Evolutionary conservation across 345 rosid genomes (phyloP).

Genomic region (Ailanthus altissimus): DNA sequence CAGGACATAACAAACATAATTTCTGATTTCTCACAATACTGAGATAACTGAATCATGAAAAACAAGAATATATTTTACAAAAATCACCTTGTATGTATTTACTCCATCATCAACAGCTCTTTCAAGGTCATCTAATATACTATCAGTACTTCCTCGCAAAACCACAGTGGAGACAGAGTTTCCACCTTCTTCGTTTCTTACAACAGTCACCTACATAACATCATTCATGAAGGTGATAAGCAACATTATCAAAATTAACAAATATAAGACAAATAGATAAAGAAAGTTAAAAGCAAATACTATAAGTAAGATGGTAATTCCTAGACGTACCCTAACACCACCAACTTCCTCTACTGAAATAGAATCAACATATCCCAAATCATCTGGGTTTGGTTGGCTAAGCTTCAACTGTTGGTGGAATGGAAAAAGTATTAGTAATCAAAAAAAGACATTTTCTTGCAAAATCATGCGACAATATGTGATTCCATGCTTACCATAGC

Average conservation of each 20-base stretch:
- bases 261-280: neutral
- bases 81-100: constrained; percentile 86
- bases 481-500: constrained; percentile 60
- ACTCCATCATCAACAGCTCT: constrained; percentile 99
- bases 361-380: constrained; percentile 87
- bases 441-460: constrained; percentile 9
- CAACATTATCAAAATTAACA: neutral
- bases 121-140: constrained; percentile 97
- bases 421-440: constrained; percentile 13
- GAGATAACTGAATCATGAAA: neutral
- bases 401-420: constrained; percentile 75
- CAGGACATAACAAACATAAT: neutral
- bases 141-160: constrained; percentile 92
- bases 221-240: constrained; percentile 3
- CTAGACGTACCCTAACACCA: constrained; percentile 76
- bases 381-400: constrained; percentile 80
- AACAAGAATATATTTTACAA: constrained; percentile 9
- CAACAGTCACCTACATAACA: constrained; percentile 68
- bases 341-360: constrained; percentile 96
- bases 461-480: constrained; percentile 10
- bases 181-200: constrained; percentile 92
- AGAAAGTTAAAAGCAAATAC: neutral
- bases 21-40: neutral
- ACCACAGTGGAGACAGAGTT: constrained; percentile 85
- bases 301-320: neutral